These are phyloP conservation scores for Penicillium robsamsonii DNA, from an alignment of 495 filamentous ascomycete species.

Conservation along the genomic window DNA sequence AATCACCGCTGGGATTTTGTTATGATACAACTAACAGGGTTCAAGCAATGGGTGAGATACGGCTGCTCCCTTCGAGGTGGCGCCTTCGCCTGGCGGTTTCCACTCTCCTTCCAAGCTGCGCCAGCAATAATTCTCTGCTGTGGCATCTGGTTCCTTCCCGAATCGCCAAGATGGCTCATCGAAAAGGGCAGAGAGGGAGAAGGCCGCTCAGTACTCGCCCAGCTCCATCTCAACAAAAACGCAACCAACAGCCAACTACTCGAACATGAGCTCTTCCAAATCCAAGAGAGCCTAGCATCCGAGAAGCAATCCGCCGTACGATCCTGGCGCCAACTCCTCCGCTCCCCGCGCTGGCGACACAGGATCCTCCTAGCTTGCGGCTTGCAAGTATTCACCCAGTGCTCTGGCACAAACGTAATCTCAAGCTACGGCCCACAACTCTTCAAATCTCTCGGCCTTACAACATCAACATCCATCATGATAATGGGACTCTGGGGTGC, in stretches of 20 bases:
- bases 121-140: slow-evolving; percentile 49
- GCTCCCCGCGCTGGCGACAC: slow-evolving; percentile 41
- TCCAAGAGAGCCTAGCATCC: slow-evolving; percentile 42
- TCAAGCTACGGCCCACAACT: slow-evolving; percentile 52
- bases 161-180: slow-evolving; percentile 58
- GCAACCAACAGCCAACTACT: slow-evolving; percentile 46
- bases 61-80: slow-evolving; percentile 48
- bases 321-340: slow-evolving; percentile 46
- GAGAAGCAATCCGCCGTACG: slow-evolving; percentile 34
- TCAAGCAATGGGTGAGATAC: slow-evolving; percentile 52
- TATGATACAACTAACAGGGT: not conserved
- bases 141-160: slow-evolving; percentile 52
- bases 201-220: slow-evolving; percentile 39
- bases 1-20: slow-evolving; percentile 19
- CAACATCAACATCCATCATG: slow-evolving; percentile 47
- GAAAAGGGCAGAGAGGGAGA: slow-evolving; percentile 48
- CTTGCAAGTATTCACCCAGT: slow-evolving; percentile 53
- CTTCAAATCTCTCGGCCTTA: slow-evolving; percentile 48
- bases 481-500: slow-evolving; percentile 53
- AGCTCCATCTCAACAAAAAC: slow-evolving; percentile 38
- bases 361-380: slow-evolving; percentile 53
- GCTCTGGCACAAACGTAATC: slow-evolving; percentile 53
- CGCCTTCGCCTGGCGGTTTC: slow-evolving; percentile 55
- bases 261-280: slow-evolving; percentile 46
- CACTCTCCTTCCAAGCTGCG: slow-evolving; percentile 52